These are phyloP conservation scores for Phaeotremella skinneri DNA, from an alignment of 768 basidiomycete genomes.

Conservation along the genomic window DNA sequence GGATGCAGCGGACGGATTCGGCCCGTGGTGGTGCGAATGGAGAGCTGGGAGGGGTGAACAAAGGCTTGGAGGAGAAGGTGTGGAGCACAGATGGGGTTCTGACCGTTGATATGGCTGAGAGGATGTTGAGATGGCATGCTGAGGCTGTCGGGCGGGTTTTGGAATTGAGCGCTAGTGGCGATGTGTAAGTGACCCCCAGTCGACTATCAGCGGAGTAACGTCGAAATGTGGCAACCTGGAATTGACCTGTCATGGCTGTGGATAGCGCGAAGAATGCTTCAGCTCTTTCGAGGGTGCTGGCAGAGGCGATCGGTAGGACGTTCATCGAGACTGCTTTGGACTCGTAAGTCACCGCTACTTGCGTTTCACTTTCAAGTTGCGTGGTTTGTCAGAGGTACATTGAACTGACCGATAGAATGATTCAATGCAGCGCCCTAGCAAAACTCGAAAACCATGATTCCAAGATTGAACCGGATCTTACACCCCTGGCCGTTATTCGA, in stretches of 20 bases:
- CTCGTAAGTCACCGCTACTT: slow-evolving; percentile 61
- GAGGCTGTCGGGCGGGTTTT: slow-evolving; percentile 93
- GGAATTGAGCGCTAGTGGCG: slow-evolving; percentile 74
- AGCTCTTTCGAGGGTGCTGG: slow-evolving; percentile 73
- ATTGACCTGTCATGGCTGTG: background rate
- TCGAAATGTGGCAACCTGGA: no score
- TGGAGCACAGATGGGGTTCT: slow-evolving; percentile 80
- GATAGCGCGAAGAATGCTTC: slow-evolving; percentile 83
- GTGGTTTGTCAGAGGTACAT: background rate
- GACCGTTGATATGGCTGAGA: slow-evolving; percentile 73
- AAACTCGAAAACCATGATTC: slow-evolving; percentile 70
- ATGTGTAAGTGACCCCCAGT: slow-evolving; percentile 67
- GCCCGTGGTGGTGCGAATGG: slow-evolving; percentile 10
- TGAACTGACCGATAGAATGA: background rate
- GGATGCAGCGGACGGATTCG: slow-evolving; percentile 22
- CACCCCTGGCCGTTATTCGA: slow-evolving; percentile 64
- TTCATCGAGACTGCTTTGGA: slow-evolving; percentile 91
- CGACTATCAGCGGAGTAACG: no score
- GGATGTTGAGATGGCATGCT: slow-evolving; percentile 95
- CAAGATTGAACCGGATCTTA: slow-evolving; percentile 76
- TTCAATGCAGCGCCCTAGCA: slow-evolving; percentile 62
- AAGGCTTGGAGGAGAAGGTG: slow-evolving; percentile 63
- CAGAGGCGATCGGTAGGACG: slow-evolving; percentile 75
- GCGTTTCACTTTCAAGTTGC: background rate
- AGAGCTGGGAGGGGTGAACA: slow-evolving; percentile 20